Evolutionary conservation across 1,284 basidiomycete genomes (phyloP).

Genomic region (Ganoderma lucidum): DNA sequence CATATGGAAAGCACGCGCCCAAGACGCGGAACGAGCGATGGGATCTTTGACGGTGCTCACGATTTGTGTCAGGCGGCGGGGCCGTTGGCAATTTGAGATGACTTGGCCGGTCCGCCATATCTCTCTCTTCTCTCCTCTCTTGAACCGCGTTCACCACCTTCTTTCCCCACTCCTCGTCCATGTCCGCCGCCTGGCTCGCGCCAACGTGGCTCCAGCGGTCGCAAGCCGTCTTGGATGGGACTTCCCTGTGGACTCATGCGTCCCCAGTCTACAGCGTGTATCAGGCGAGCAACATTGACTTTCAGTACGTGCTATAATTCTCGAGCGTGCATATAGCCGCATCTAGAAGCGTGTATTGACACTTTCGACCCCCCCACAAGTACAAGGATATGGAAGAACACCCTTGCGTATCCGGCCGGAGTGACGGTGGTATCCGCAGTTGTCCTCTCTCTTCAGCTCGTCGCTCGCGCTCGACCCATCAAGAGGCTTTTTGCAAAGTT

Average conservation of each 20-base stretch:
- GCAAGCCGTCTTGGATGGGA: constrained; percentile 22
- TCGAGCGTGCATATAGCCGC: background rate
- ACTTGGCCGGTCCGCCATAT: constrained; percentile 20
- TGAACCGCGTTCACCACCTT: background rate
- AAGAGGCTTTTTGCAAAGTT: constrained; percentile 19
- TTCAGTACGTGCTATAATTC: constrained; percentile 19
- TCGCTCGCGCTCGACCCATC: constrained; percentile 18
- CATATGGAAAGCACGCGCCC: background rate
- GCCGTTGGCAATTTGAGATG: constrained; percentile 9
- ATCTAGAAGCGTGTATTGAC: background rate
- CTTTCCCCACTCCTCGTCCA: constrained; percentile 12
- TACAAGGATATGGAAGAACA: constrained; percentile 26
- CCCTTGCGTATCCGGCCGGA: constrained; percentile 22
- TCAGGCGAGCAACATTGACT: constrained; percentile 7
- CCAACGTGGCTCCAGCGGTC: constrained; percentile 24
- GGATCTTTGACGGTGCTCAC: background rate
- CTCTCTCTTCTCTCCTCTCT: constrained; percentile 3
- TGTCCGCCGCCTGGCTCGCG: constrained; percentile 29
- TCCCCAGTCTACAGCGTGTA: constrained; percentile 11
- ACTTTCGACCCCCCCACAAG: background rate
- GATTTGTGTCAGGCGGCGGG: background rate
- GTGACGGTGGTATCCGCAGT: constrained; percentile 20
- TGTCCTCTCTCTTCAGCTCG: constrained; percentile 26
- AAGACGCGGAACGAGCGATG: background rate
- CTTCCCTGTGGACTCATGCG: constrained; percentile 12